phyloP scores from a whole-genome alignment of 768 basidiomycete species.

The Termitomyces sp. region DNA sequence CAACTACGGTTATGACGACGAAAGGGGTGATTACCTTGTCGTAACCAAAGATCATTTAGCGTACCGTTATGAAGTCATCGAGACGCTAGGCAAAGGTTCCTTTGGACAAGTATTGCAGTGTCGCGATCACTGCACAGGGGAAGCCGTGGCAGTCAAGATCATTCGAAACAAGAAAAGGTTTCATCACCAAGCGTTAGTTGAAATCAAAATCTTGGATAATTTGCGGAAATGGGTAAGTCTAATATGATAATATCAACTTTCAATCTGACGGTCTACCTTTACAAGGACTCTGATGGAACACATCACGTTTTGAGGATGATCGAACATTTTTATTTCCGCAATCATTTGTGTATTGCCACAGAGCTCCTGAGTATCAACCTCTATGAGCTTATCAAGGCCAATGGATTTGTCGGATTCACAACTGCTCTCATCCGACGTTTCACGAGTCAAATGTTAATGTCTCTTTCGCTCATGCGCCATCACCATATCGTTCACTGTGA shows the following conservation, averaged over 20 bases:
- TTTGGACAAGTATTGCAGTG: constrained; percentile 97
- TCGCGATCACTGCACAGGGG: constrained; percentile 90
- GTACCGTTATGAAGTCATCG: constrained; percentile 93
- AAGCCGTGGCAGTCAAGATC: constrained; percentile 98
- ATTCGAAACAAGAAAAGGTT: constrained; percentile 99
- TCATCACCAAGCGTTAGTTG: constrained; percentile 97
- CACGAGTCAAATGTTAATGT: constrained; percentile 91
- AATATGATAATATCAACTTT: not conserved
- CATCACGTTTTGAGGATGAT: constrained; percentile 98
- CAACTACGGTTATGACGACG: constrained; percentile 96
- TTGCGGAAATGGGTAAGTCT: constrained; percentile 89
- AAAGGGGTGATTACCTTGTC: constrained; percentile 94
- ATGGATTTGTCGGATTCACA: constrained; percentile 97
- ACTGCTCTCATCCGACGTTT: constrained; percentile 93
- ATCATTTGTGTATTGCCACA: constrained; percentile 97
- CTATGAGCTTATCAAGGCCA: constrained; percentile 98
- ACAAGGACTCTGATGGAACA: constrained; percentile 91
- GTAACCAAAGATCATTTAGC: constrained; percentile 89
- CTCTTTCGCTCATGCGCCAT: constrained; percentile 89
- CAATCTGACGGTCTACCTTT: constrained; percentile 3
- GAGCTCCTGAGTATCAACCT: constrained; percentile 97
- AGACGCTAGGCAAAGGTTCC: constrained; percentile 93
- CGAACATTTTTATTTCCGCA: constrained; percentile 97
- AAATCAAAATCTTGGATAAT: constrained; percentile 97
- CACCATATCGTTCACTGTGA: constrained; percentile 99